Evolutionary conservation across 345 rosid genomes (phyloP), one percentile per base, ranked within the genome.

Genomic region (Rhodomyrtus tomentosa): DNA sequence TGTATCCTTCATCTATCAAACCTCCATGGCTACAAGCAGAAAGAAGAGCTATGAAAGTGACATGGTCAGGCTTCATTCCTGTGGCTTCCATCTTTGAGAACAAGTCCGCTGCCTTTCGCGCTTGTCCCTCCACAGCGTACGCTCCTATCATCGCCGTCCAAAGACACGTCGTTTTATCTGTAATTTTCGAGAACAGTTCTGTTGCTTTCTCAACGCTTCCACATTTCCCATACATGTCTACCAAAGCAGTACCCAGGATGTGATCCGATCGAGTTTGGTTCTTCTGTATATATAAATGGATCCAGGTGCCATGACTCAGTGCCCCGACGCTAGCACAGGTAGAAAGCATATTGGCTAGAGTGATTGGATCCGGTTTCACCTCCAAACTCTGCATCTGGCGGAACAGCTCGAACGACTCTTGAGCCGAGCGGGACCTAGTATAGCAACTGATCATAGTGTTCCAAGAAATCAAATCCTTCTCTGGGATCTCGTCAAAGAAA

Each of bases 221-320:
- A 7, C 84, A 82, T 59, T 85, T 88, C 55, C 90, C 90, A 80
- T 87, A 89, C 86, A 87, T 87, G 76, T 87, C 86, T 36, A 89
- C 68, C 20, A 87, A 36, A 54, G 86, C 89, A 58, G 88, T 85
- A 22, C 76, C 74, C 7, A 82, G 84, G 42, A 32, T 2, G 29
- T 16, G 38, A 68, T 88, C 88, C 20, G 73, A 3, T 21, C 10
- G 82, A 32, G 83, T 55, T 32, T 12, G 53, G 22, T 89, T 83
- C 80, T 85, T 89, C 10, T 87, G 40, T n/a, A 82, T 83, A 74
- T 85, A 85, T 45, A 83, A 84, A 56, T 85, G 85, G 54, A 85
- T 56, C 88, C 88, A 89, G 40, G 72, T 40, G 29, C 89, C 89
- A 12, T 83, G 87, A 84, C 74, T 83, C 45, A 85, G 80, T 50